A percentile compares a stretch with the other conserved stretches of the same genome.
These are phyloP conservation scores for Ceratobasidium sp. DNA, from an alignment of 1,284 basidiomycete genomes.

Conservation along the genomic window DNA sequence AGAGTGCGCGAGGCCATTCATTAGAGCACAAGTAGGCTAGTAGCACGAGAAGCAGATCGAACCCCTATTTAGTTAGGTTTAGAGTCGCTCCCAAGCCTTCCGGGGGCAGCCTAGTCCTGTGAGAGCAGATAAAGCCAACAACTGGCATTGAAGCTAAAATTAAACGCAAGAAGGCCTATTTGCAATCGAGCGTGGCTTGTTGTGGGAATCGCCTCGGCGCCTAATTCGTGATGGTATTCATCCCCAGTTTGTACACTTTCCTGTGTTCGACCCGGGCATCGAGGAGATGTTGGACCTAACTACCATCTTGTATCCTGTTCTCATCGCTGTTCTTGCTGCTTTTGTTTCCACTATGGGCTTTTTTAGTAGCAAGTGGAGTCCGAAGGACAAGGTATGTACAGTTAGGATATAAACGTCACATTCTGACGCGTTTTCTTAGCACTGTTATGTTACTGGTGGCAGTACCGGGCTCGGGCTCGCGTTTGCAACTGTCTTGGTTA, in stretches of 20 bases:
- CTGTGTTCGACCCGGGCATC: no score
- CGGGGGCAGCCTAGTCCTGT: background rate
- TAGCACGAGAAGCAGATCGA: no score
- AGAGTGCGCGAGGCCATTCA: constrained; percentile 12
- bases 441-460: constrained; percentile 83
- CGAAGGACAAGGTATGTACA: constrained; percentile 52
- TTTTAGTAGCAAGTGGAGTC: constrained; percentile 49
- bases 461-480: constrained; percentile 81
- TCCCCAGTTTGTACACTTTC: no score
- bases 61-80: no score
- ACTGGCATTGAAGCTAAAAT: no score
- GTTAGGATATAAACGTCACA: constrained; percentile 4
- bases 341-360: constrained; percentile 45
- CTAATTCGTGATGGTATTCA: no score
- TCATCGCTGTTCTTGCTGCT: constrained; percentile 41
- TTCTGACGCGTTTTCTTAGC: constrained; percentile 56
- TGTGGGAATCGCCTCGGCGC: no score
- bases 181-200: no score
- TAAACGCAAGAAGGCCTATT: no score
- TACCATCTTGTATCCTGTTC: constrained; percentile 16
- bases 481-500: constrained; percentile 74
- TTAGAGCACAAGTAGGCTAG: background rate
- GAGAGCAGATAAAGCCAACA: no score
- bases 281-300: constrained; percentile 7
- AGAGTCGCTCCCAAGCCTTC: background rate